phyloP scores from a whole-genome alignment of 140 eudicot genomes.

The Oenanthe javanica region DNA sequence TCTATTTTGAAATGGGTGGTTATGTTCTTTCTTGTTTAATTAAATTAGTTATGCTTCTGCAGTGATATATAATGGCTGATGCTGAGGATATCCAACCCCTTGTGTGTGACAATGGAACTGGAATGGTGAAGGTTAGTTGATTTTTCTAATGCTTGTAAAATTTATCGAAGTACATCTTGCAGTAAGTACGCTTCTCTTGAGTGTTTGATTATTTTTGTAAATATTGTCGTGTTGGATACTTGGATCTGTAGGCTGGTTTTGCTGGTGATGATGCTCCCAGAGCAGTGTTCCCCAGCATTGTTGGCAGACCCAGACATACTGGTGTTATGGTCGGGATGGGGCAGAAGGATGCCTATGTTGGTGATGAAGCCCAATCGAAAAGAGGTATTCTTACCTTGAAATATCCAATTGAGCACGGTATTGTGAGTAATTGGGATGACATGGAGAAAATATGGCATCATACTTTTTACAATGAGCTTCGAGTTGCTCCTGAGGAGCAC shows the following conservation, averaged over 20 bases:
- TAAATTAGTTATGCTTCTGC: neutral
- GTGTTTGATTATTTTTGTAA: neutral
- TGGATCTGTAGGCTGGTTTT: constrained; percentile 22
- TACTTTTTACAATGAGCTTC: constrained; percentile 18
- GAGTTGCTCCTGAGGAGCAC: constrained; percentile 22
- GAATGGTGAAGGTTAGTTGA: constrained; percentile 18
- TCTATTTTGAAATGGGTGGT: neutral
- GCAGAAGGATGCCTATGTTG: constrained; percentile 19
- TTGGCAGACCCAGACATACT: constrained; percentile 18
- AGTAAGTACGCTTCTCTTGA: neutral
- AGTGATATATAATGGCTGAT: constrained; percentile 14
- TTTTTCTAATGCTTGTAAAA: neutral
- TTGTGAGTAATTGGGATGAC: constrained; percentile 20
- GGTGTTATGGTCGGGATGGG: constrained; percentile 23
- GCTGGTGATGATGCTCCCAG: constrained; percentile 24
- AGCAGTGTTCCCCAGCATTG: constrained; percentile 19
- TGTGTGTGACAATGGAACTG: constrained; percentile 19
- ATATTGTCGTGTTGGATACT: neutral
- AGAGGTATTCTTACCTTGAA: constrained; percentile 21
- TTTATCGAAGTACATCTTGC: neutral
- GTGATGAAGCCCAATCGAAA: constrained; percentile 21
- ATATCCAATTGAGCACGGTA: constrained; percentile 18
- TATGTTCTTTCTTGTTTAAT: neutral
- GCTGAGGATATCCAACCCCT: constrained; percentile 22
- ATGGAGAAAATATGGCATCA: constrained; percentile 23